Conservation (phyloP, 306 rosid genomes). For the Psophocarpus tetragonolobus region DNA sequence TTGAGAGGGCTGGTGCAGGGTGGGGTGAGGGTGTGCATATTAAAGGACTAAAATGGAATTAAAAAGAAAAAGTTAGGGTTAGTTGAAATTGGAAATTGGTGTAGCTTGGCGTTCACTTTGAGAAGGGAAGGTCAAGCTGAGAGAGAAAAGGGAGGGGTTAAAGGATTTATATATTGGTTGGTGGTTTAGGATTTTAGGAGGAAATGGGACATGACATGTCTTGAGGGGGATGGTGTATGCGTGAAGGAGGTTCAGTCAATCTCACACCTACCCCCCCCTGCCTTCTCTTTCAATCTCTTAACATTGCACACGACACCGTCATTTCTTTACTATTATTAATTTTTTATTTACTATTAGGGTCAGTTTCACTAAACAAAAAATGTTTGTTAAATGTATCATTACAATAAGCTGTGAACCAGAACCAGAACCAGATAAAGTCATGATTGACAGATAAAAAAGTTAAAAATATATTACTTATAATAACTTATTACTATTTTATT, state of each 20-base stretch:
- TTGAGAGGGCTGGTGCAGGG: conserved; percentile 33
- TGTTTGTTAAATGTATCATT: no score
- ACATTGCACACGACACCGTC: not conserved
- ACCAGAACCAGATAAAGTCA: no score
- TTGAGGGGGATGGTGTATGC: conserved; percentile 36
- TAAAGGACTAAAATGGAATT: not conserved
- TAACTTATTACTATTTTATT: no score
- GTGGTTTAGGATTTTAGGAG: not conserved
- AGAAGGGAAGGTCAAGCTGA: conserved; percentile 88
- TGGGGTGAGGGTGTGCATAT: conserved; percentile 64
- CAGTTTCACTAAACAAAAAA: no score
- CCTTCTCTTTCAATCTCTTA: not conserved
- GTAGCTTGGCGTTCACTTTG: conserved; percentile 71
- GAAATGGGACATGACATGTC: not conserved
- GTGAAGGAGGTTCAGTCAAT: conserved; percentile 61
- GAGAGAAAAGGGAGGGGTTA: conserved; percentile 13
- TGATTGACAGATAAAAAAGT: no score
- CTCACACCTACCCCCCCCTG: conserved; percentile 78
- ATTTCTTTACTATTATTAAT: not conserved
- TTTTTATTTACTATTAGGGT: not conserved
- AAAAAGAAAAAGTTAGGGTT: not conserved
- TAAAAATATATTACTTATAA: no score
- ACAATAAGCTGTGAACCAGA: no score
- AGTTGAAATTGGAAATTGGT: not conserved
- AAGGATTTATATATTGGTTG: conserved; percentile 47